These are phyloP conservation scores for Fusarium nodosum DNA, from an alignment of 2,329 filamentous ascomycete species.

Conservation along the genomic window DNA sequence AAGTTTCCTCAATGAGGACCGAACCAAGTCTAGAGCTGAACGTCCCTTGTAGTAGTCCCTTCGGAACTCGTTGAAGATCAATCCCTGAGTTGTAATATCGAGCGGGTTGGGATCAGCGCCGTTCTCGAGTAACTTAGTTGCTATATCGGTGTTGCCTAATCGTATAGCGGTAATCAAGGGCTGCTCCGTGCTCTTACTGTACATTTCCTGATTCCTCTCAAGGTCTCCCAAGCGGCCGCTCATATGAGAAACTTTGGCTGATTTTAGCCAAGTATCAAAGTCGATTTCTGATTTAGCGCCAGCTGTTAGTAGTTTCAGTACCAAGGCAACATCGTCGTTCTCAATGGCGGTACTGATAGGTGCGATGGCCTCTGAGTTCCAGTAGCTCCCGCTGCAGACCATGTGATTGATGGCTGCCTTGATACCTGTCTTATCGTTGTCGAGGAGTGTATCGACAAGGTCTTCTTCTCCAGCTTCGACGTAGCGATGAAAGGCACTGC, in stretches of 20 bases:
- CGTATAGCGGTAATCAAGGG: conserved; percentile 75
- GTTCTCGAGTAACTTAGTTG: conserved; percentile 69
- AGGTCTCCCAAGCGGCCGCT: conserved; percentile 53
- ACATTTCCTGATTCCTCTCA: conserved; percentile 65
- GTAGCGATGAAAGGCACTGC: conserved; percentile 76
- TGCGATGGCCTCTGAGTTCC: conserved; percentile 56
- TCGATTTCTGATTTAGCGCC: conserved; percentile 72
- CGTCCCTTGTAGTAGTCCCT: conserved; percentile 57
- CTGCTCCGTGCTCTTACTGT: conserved; percentile 66
- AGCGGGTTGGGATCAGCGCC: conserved; percentile 77
- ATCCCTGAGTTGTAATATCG: conserved; percentile 56
- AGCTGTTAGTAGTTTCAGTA: conserved; percentile 71
- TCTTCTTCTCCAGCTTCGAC: conserved; percentile 64
- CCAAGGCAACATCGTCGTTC: conserved; percentile 65
- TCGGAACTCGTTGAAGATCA: conserved; percentile 54
- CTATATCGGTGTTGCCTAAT: conserved; percentile 59
- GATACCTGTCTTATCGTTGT: conserved; percentile 71
- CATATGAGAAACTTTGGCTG: conserved; percentile 61
- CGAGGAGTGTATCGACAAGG: conserved; percentile 63
- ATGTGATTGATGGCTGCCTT: conserved; percentile 77
- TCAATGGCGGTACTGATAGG: conserved; percentile 72
- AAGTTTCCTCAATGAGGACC: conserved; percentile 64
- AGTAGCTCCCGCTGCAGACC: conserved; percentile 56
- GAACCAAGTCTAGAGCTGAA: conserved; percentile 73
- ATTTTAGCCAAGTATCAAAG: conserved; percentile 74